Base-by-base conservation (phyloP, 2,329 filamentous ascomycete genomes). In the Geosmithia putterillii region DNA sequence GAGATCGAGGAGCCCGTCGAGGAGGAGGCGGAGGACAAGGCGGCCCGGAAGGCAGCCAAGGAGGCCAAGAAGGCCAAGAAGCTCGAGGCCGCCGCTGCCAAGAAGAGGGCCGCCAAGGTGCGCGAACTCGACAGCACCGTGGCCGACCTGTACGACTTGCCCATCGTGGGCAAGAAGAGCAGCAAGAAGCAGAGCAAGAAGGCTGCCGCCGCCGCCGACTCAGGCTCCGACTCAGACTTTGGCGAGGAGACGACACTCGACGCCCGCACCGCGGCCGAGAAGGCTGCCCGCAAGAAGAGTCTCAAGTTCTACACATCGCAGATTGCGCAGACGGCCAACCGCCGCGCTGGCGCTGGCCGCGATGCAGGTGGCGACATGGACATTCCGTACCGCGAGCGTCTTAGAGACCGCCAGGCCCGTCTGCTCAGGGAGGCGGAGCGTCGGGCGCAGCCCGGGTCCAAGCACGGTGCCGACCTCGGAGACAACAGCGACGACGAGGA, bases 231-330 rank as follows among this genome's bases (percentile, higher is more conserved):
- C 47, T 94, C 88, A 3, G 92, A 98, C 67, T 90, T 98, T 57
- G 92, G 90, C 52, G 92, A 98, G 55, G 88, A 95, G 59, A 82
- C 86, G 15, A 67, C 71, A 4, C 74, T 96, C 46, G 86, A 88
- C 43, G 79, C 81, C 10, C 74, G 80, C 47, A 80, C 90, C 47
- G 83, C 86, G 1, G 85, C 84, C 37, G 86, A 94, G 55, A 98
- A 98, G 65, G 85, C 82, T 0, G 76, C 79, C 46, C 85, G 85
- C 62, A 95, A 92, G 72, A 95, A 94, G 71, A 87, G 79, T 50
- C 75, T 98, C 45, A 84, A 88, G 48, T 98, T 98, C 71, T 98
- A 98, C 73, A 96, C 94, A 2, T 95, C 89, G 3, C 92, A 98
- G 60, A 92, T 98, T 51, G 83, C 86, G 22, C 90, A 96, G 60